Conservation (phyloP, 2,329 filamentous ascomycete genomes). For the Leptodontidium sp. region DNA sequence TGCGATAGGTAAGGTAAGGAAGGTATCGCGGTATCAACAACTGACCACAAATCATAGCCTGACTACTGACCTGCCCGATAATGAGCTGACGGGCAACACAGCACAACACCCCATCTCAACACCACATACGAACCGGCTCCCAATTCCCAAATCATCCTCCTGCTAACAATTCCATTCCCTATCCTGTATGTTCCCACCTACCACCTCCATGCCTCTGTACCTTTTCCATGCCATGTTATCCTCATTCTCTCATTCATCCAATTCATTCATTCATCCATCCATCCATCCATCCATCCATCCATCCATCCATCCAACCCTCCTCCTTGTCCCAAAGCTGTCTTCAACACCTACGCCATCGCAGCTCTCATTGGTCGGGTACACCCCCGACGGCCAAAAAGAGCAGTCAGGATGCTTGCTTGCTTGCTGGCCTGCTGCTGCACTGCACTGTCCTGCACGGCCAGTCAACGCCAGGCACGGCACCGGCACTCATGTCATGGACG, state of each 20-base stretch:
- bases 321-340: neutral
- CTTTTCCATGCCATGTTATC: too few relatives aligned
- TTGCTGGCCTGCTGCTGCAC: neutral
- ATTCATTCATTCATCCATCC: neutral
- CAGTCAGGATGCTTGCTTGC: neutral
- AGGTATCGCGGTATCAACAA: neutral
- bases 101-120: neutral
- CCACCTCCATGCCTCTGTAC: too few relatives aligned
- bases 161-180: neutral
- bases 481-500: constrained; percentile 17
- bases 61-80: too few relatives aligned
- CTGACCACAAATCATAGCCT: neutral
- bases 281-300: neutral
- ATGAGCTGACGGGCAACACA: neutral
- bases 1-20: neutral
- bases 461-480: neutral
- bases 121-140: too few relatives aligned
- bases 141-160: neutral
- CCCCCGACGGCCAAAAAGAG: neutral
- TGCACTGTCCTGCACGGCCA: neutral
- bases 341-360: neutral
- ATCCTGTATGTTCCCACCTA: too few relatives aligned
- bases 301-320: neutral
- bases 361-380: neutral
- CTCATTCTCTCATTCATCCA: neutral